Evolutionary conservation across 2,329 filamentous ascomycete species (phyloP).

Genomic region (Penicillium palitans): DNA sequence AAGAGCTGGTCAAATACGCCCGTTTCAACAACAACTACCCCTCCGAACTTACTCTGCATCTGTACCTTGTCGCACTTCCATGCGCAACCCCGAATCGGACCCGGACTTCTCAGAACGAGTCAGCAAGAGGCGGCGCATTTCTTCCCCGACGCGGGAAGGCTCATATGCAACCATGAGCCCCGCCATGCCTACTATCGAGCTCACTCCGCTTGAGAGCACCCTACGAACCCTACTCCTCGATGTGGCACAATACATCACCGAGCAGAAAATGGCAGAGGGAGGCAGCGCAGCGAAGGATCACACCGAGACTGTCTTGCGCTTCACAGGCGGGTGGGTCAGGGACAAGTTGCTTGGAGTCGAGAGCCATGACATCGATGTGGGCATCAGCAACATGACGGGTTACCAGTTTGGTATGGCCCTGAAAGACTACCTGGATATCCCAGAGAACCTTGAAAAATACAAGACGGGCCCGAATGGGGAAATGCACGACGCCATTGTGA

Average conservation of each 20-base stretch:
- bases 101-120: conserved; percentile 25
- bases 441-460: conserved; percentile 44
- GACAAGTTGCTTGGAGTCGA: conserved; percentile 50
- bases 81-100: conserved; percentile 27
- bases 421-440: conserved; percentile 45
- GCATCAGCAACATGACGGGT: conserved; percentile 52
- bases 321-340: conserved; percentile 53
- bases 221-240: conserved; percentile 77
- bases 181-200: conserved; percentile 47
- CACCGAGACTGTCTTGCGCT: conserved; percentile 44
- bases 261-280: conserved; percentile 43
- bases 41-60: conserved; percentile 8
- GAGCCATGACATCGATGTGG: conserved; percentile 53
- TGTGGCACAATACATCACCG: conserved; percentile 67
- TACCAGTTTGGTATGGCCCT: conserved; percentile 48
- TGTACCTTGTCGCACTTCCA: conserved; percentile 23
- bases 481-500: conserved; percentile 66
- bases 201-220: conserved; percentile 70
- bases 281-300: conserved; percentile 22
- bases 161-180: conserved; percentile 27
- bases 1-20: conserved; percentile 10
- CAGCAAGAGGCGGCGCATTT: conserved; percentile 37
- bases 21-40: conserved; percentile 15
- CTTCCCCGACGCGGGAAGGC: conserved; percentile 25
- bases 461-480: conserved; percentile 48